These are phyloP conservation scores for Colletotrichum trifolii DNA, from an alignment of 2,329 filamentous ascomycete species.

Conservation along the genomic window DNA sequence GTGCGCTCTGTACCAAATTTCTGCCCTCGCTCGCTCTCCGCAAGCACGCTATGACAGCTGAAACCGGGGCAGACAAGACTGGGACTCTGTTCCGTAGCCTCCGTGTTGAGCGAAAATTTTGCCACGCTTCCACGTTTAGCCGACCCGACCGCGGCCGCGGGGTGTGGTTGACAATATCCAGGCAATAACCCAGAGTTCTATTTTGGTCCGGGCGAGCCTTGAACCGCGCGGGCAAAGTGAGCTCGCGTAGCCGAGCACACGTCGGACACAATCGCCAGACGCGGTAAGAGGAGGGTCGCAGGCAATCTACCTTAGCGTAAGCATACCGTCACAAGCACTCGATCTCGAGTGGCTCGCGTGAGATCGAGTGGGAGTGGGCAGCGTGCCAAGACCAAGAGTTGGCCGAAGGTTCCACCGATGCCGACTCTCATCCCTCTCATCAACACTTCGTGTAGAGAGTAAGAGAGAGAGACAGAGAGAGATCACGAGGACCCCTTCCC, in stretches of 20 bases:
- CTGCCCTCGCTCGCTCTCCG: conserved; percentile 6
- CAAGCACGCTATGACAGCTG: conserved; percentile 3
- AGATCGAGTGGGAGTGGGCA: neutral
- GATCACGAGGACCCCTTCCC: too few species aligned
- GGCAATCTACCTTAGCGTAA: neutral
- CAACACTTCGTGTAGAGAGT: neutral
- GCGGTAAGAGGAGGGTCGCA: conserved; percentile 7
- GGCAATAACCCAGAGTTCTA: conserved; percentile 17
- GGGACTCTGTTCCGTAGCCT: neutral
- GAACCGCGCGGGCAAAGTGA: conserved; percentile 16
- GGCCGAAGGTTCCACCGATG: neutral
- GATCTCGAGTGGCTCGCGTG: neutral
- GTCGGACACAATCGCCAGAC: neutral
- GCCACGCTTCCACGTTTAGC: conserved; percentile 15
- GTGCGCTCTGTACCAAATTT: conserved; percentile 16
- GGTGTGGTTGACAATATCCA: conserved; percentile 7
- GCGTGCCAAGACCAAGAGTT: conserved; percentile 2
- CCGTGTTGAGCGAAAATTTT: conserved; percentile 3
- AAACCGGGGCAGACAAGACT: conserved; percentile 8
- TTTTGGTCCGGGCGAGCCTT: conserved; percentile 5
- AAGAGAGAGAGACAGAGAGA: too few species aligned
- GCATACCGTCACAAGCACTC: conserved; percentile 1
- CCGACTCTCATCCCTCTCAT: neutral
- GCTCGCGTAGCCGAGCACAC: conserved; percentile 15
- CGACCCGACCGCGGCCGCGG: conserved; percentile 2